Conservation (phyloP, 306 rosid genomes). For the Castanopsis chinensis region DNA sequence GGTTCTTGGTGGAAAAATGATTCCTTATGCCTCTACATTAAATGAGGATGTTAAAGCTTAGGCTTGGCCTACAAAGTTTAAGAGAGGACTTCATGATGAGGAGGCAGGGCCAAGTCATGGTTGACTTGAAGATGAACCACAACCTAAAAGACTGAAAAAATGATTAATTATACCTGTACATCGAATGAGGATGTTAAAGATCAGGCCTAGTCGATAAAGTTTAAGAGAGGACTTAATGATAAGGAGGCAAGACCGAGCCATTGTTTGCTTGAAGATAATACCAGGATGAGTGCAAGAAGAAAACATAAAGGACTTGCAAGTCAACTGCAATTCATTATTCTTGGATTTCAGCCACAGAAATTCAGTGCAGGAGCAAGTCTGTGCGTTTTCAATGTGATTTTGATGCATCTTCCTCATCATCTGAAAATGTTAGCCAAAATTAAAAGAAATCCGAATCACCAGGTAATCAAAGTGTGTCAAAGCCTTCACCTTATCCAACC, state of each 20-base stretch:
- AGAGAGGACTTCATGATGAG: background rate
- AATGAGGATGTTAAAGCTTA: background rate
- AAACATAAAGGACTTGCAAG: too few relatives aligned
- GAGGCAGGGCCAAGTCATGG: background rate
- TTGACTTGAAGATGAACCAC: background rate
- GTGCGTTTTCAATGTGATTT: conserved; percentile 69
- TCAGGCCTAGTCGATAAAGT: background rate
- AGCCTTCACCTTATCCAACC: conserved; percentile 67
- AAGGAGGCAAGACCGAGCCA: background rate
- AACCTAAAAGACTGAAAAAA: background rate
- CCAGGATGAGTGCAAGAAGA: too few relatives aligned
- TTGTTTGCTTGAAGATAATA: background rate
- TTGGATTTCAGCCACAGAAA: conserved; percentile 37
- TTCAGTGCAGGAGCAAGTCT: conserved; percentile 56
- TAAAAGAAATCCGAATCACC: conserved; percentile 35
- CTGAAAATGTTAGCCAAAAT: conserved; percentile 39
- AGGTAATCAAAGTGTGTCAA: conserved; percentile 47
- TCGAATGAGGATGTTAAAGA: background rate
- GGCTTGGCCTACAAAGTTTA: background rate
- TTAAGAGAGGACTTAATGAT: background rate
- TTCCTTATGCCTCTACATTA: background rate
- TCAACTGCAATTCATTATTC: too few relatives aligned
- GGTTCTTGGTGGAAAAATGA: background rate
- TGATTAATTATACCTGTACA: too few relatives aligned
- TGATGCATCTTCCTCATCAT: conserved; percentile 46